Percentiles rank a stretch among this genome's conserved stretches.
These are phyloP conservation scores for Bolboschoenus planiculmis DNA, from an alignment of 176 grass and related monocot species.

Conservation along the genomic window DNA sequence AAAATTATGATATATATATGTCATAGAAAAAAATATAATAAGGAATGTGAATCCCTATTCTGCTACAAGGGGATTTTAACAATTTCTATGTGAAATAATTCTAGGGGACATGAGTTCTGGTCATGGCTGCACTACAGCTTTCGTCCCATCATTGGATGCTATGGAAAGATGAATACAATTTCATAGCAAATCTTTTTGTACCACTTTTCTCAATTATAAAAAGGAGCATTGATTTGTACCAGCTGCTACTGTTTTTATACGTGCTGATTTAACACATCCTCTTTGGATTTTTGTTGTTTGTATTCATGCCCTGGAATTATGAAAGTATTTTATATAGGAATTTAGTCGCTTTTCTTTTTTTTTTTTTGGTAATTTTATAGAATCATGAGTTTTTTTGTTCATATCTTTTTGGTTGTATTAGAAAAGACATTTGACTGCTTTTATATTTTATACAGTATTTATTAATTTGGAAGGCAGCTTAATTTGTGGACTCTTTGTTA, in stretches of 20 bases:
- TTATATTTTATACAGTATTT: neutral
- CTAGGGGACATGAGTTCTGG: neutral
- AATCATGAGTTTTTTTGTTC: neutral
- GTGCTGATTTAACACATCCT: slow-evolving; percentile 14
- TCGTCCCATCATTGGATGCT: neutral
- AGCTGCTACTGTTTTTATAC: neutral
- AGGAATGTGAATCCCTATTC: neutral
- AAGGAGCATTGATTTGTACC: neutral
- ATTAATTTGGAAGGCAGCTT: neutral
- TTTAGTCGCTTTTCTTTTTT: no score
- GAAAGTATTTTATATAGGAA: neutral
- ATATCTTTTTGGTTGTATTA: neutral
- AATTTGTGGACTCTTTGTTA: no score
- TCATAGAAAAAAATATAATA: no score
- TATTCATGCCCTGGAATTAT: neutral
- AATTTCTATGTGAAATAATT: neutral
- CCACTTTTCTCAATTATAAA: neutral
- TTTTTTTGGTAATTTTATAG: no score
- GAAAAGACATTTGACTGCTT: no score
- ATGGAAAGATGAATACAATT: neutral
- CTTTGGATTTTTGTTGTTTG: slow-evolving; percentile 1
- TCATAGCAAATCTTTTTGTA: neutral
- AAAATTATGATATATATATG: no score
- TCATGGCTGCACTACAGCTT: neutral
- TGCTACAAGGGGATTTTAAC: no score